Base-by-base conservation (phyloP, 805 yeast species). In the Nakazawaea pomicola region DNA sequence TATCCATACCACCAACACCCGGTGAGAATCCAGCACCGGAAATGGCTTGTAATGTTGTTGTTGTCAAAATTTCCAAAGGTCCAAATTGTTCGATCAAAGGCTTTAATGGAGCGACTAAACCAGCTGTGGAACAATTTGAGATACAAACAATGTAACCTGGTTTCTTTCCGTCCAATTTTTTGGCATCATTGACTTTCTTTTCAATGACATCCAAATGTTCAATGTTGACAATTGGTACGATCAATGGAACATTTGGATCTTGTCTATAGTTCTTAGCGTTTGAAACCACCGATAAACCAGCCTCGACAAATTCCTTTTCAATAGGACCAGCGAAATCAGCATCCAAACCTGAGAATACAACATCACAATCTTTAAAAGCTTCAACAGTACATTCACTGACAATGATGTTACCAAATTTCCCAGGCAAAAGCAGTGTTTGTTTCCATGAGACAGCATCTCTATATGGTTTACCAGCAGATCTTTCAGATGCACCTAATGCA, bases 11-110 rank as follows among this genome's bases (percentile, higher is more conserved):
- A 17, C 96, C 80, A 43, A 90, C 95, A 61, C 99, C 99, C 37
- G 99, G 99, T 8, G 96, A 85, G 62, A 86, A 93, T 3, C 99
- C 99, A 17, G 95, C 99, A 53, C 99, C 99, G 4, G 98, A 90
- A 49, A 93, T 87, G 29, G 99, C 99, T 64, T 93, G 99, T 62
- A 93, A 65, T 12, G 99, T 93, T 41, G 97, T 87, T 36, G 95
- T 77, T 11, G 95, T 82, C 51, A 91, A 74, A 18, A 80, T 73
- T 45, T 86, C 90, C 46, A 93, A 76, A 33, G 98, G 97, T 36
- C 98, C 99, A 58, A 86, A 91, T 37, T 70, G 64, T 45, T 89
- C 95, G 38, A 83, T 84, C 54, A 93, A 72, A n/a, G 99, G 98
- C 60, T 87, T 88, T 59, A 93, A 72, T 36, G 98, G 98, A 11